Evolutionary conservation across 352 stramenopile species (phyloP).

Genomic region (Thalassiosira tumida): DNA sequence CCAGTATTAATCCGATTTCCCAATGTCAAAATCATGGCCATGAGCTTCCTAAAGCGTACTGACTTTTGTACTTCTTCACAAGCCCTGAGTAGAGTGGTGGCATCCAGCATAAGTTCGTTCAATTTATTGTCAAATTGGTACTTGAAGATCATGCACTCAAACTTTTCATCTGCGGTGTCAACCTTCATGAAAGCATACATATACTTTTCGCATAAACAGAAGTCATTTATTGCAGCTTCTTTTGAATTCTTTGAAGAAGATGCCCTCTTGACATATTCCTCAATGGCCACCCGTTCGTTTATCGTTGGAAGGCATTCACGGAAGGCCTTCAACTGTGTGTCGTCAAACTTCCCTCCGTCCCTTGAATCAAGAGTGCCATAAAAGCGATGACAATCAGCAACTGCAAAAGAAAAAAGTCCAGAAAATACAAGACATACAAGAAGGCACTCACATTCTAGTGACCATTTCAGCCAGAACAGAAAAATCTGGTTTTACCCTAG

Average conservation of each 20-base stretch:
- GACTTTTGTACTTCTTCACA: constrained; percentile 96
- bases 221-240: constrained; percentile 83
- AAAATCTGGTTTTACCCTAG: constrained; percentile 95
- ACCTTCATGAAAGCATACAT: constrained; percentile 91
- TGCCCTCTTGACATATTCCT: constrained; percentile 90
- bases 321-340: constrained; percentile 92
- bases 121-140: constrained; percentile 89
- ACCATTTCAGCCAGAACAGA: constrained; percentile 92
- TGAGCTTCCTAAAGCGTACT: constrained; percentile 94
- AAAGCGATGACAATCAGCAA: constrained; percentile 4
- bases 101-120: constrained; percentile 91
- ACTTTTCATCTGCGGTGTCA: constrained; percentile 84
- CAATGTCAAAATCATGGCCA: constrained; percentile 97
- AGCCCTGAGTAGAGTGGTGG: constrained; percentile 93
- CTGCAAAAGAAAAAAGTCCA: too few relatives aligned
- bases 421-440: background rate
- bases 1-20: constrained; percentile 97
- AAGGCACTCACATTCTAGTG: constrained; percentile 87
- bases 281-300: constrained; percentile 93
- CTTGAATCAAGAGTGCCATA: constrained; percentile 69
- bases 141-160: constrained; percentile 90
- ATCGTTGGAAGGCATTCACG: constrained; percentile 95
- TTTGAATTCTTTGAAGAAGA: constrained; percentile 80
- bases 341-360: constrained; percentile 87
- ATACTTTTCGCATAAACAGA: constrained; percentile 91